A percentile compares a stretch with the other conserved stretches of the same genome.
Evolutionary conservation across 805 yeast species (phyloP).

Genomic region (Candida sphagnicola): DNA sequence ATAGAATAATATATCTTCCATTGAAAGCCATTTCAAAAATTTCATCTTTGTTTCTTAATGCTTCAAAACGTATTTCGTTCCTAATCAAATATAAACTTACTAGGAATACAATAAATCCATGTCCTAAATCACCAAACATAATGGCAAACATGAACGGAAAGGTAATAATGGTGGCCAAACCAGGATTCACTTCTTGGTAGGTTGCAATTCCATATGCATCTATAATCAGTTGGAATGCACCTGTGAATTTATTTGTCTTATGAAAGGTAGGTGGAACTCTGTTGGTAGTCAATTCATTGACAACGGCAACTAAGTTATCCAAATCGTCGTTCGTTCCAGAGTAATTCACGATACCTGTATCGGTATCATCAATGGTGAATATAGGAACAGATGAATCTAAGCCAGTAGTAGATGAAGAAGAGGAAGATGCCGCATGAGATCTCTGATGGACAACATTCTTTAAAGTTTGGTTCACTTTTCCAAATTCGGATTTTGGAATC

Average conservation of each 20-base stretch:
- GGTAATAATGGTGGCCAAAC: constrained; percentile 88
- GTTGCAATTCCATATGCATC: constrained; percentile 95
- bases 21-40: constrained; percentile 94
- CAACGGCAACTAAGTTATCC: constrained; percentile 31
- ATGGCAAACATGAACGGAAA: constrained; percentile 98
- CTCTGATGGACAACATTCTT: constrained; percentile 41
- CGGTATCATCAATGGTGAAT: constrained; percentile 22
- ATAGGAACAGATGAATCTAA: constrained; percentile 11
- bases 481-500: constrained; percentile 59
- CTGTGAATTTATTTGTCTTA: constrained; percentile 90
- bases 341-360: constrained; percentile 10
- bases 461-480: constrained; percentile 30
- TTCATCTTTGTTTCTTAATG: constrained; percentile 71
- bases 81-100: constrained; percentile 70
- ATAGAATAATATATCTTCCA: constrained; percentile 84
- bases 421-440: constrained; percentile 9
- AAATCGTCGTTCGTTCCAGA: constrained; percentile 15
- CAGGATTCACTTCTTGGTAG: constrained; percentile 95
- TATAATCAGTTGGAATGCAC: constrained; percentile 87
- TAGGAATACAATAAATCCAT: constrained; percentile 77
- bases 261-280: constrained; percentile 93
- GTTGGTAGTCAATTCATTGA: constrained; percentile 63
- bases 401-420: constrained; percentile 2
- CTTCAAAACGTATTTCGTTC: constrained; percentile 67
- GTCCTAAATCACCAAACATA: constrained; percentile 99